Percentiles rank a stretch among this genome's conserved stretches.
Evolutionary conservation across 495 filamentous ascomycete genomes (phyloP).

Genomic region (Apodospora peruviana): DNA sequence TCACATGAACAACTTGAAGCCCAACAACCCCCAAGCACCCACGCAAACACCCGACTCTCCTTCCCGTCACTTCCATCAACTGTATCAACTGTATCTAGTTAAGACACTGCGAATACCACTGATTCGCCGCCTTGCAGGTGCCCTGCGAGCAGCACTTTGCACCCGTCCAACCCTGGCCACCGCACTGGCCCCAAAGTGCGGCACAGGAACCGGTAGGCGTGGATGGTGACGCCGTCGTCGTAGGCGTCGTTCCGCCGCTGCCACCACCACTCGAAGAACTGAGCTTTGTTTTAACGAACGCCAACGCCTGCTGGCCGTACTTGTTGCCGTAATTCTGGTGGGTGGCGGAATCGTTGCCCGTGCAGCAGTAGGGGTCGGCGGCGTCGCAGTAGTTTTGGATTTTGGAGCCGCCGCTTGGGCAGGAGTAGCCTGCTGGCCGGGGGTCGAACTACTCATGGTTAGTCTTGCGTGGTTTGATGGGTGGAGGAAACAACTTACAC

Average conservation of each 20-base stretch:
- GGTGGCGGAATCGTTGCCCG: slow-evolving; percentile 48
- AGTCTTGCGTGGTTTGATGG: not conserved
- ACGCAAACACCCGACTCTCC: no score
- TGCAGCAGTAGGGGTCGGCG: slow-evolving; percentile 60
- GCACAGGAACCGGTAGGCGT: slow-evolving; percentile 15
- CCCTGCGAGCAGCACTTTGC: slow-evolving; percentile 22
- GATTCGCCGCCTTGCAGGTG: slow-evolving; percentile 24
- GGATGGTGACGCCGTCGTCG: not conserved
- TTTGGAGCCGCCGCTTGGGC: slow-evolving; percentile 40
- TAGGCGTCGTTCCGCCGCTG: slow-evolving; percentile 4
- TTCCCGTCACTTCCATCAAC: no score
- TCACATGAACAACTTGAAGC: no score
- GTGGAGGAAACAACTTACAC: slow-evolving; percentile 40
- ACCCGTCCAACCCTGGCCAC: slow-evolving; percentile 24
- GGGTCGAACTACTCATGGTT: slow-evolving; percentile 40
- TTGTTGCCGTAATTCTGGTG: slow-evolving; percentile 55
- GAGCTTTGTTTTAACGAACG: slow-evolving; percentile 47
- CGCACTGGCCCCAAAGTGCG: slow-evolving; percentile 26
- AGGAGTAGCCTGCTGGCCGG: slow-evolving; percentile 50
- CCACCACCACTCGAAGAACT: slow-evolving; percentile 13
- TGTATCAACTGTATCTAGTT: no score
- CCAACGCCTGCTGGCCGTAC: slow-evolving; percentile 52
- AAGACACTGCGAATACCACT: slow-evolving; percentile 34
- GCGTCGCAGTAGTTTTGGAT: slow-evolving; percentile 60
- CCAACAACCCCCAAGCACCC: no score